These are phyloP conservation scores for Astrephomene gubernaculifera DNA, from an alignment of 139 green algal species.

Conservation along the genomic window DNA sequence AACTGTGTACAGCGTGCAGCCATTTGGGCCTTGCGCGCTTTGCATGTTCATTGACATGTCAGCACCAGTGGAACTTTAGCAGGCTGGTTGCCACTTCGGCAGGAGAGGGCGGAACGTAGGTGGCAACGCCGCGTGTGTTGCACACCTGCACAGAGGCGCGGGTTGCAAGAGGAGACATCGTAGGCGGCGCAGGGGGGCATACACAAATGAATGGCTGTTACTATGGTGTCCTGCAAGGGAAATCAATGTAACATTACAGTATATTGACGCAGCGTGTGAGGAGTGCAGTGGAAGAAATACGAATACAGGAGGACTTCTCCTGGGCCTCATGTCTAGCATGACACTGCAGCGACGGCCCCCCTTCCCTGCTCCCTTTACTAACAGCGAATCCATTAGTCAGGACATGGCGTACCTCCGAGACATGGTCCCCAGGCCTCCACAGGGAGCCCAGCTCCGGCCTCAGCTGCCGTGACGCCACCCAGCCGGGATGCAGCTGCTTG, in stretches of 20 bases:
- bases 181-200: neutral
- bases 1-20: too few species aligned
- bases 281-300: neutral
- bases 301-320: neutral
- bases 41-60: neutral
- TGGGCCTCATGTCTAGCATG: neutral
- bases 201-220: neutral
- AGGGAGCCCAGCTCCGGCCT: slow-evolving; percentile 32
- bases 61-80: neutral
- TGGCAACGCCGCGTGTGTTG: slow-evolving; percentile 39
- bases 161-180: neutral
- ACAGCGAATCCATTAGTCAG: neutral
- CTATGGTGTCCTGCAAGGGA: neutral
- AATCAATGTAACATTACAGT: neutral
- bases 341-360: neutral
- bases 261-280: neutral
- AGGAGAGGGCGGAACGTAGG: neutral
- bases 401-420: neutral
- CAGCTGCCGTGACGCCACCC: slow-evolving; percentile 39
- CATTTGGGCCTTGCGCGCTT: too few species aligned
- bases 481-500: slow-evolving; percentile 51
- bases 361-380: too few species aligned
- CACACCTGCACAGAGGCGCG: slow-evolving; percentile 19
- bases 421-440: slow-evolving; percentile 24
- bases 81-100: slow-evolving; percentile 7